Percentiles rank a stretch among this genome's conserved stretches.
phyloP scores from a whole-genome alignment of 2,329 filamentous ascomycete genomes.

The Chrysoporthe deuterocubensis region DNA sequence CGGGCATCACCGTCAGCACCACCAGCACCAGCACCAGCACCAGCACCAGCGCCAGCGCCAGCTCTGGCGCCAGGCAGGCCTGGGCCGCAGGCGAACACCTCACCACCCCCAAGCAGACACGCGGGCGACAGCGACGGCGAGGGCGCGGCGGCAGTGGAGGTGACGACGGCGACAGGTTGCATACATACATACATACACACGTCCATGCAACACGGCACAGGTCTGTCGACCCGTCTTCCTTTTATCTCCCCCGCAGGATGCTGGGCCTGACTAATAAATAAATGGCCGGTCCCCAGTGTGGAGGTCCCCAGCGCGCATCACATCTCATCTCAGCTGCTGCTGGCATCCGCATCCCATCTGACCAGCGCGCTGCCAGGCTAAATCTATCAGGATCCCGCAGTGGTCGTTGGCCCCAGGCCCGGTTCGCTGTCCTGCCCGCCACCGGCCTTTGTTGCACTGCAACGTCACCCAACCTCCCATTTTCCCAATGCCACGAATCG shows the following conservation, averaged over 20 bases:
- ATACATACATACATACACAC: too few species aligned
- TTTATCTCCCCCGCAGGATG: neutral
- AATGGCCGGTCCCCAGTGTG: neutral
- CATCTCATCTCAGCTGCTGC: neutral
- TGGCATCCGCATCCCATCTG: constrained; percentile 1
- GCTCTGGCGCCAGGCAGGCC: neutral
- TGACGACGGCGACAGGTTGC: too few species aligned
- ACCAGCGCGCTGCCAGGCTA: too few species aligned
- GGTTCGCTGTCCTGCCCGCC: constrained; percentile 20
- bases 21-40: constrained; percentile 7
- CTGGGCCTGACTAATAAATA: neutral
- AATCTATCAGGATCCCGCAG: neutral
- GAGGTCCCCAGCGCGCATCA: neutral
- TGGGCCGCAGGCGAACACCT: neutral
- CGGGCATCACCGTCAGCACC: constrained; percentile 6
- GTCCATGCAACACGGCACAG: too few species aligned
- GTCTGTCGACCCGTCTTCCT: neutral
- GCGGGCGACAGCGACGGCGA: too few species aligned
- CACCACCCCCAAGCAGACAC: neutral
- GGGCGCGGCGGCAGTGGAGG: too few species aligned
- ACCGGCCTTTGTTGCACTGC: constrained; percentile 23
- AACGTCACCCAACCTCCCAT: constrained; percentile 27
- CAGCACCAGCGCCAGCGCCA: neutral
- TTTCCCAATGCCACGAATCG: constrained; percentile 28
- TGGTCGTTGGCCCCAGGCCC: constrained; percentile 6